phyloP scores from a whole-genome alignment of 1,139 yeast species.

The Protomyces arabidopsidicola region DNA sequence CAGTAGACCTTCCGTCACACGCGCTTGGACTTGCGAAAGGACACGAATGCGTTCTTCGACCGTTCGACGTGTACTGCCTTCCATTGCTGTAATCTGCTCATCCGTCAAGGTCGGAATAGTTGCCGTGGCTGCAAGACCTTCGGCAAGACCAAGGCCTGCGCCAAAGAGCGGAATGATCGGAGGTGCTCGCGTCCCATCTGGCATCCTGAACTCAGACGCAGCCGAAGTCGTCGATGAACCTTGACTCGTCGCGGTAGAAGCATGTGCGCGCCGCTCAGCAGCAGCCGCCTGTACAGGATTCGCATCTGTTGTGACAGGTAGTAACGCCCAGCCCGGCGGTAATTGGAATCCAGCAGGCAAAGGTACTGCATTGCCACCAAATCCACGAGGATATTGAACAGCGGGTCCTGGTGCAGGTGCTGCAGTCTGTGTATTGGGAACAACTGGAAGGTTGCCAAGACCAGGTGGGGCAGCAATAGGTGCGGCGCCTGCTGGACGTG shows the following conservation, averaged over 20 bases:
- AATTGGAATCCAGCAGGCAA: conserved; percentile 32
- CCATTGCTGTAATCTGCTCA: conserved; percentile 20
- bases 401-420: not conserved
- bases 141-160: not conserved
- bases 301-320: conserved; percentile 25
- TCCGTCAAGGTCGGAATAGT: conserved; percentile 7
- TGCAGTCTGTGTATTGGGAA: not conserved
- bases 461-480: not conserved
- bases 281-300: not conserved
- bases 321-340: conserved; percentile 33
- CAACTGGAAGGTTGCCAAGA: not conserved
- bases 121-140: not conserved
- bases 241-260: not conserved
- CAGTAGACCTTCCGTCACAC: conserved; percentile 11
- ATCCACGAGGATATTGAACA: conserved; percentile 3
- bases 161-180: conserved; percentile 17
- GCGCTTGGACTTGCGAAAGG: conserved; percentile 3
- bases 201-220: not conserved
- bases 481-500: not conserved
- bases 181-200: not conserved
- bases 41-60: conserved; percentile 15
- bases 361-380: conserved; percentile 8
- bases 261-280: not conserved
- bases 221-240: not conserved
- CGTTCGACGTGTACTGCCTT: conserved; percentile 15